phyloP scores from a whole-genome alignment of 768 basidiomycete species.

The Glaciozyma antarctica region DNA sequence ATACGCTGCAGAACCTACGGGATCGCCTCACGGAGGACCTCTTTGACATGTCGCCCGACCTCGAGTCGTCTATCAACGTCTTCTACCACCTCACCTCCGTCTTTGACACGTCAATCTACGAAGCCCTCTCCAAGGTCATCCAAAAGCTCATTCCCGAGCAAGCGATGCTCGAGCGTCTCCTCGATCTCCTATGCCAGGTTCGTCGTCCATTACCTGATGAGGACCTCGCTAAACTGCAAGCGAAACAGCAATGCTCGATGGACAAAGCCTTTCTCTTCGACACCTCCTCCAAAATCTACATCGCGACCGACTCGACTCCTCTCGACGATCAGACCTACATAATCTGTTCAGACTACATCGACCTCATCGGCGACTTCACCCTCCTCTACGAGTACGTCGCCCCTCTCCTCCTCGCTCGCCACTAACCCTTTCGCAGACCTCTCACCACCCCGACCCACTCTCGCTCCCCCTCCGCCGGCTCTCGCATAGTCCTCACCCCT shows the following conservation, averaged over 20 bases:
- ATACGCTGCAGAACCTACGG: constrained; percentile 84
- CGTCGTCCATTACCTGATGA: constrained; percentile 7
- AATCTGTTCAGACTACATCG: constrained; percentile 81
- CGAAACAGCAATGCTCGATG: constrained; percentile 68
- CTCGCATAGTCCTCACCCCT: neutral
- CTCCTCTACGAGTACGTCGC: constrained; percentile 64
- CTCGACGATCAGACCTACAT: constrained; percentile 81
- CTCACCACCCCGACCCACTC: neutral
- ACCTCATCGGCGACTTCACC: constrained; percentile 75
- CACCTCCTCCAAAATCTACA: constrained; percentile 66
- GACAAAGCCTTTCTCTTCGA: constrained; percentile 93
- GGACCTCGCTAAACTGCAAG: neutral
- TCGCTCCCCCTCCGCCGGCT: constrained; percentile 6
- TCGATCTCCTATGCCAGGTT: constrained; percentile 50
- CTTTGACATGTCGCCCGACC: constrained; percentile 53
- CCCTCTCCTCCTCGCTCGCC: neutral
- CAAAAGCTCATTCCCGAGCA: constrained; percentile 78
- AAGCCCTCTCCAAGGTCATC: constrained; percentile 81
- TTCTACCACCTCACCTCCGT: constrained; percentile 88
- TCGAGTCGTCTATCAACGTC: constrained; percentile 42
- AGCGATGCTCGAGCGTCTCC: constrained; percentile 73
- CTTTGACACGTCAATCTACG: constrained; percentile 81
- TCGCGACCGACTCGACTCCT: constrained; percentile 89
- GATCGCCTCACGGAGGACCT: constrained; percentile 76
- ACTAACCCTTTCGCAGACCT: neutral